Evolutionary conservation across 202 grass and related monocot species (phyloP).

Genomic region (Dendrocalamus latiflorus): DNA sequence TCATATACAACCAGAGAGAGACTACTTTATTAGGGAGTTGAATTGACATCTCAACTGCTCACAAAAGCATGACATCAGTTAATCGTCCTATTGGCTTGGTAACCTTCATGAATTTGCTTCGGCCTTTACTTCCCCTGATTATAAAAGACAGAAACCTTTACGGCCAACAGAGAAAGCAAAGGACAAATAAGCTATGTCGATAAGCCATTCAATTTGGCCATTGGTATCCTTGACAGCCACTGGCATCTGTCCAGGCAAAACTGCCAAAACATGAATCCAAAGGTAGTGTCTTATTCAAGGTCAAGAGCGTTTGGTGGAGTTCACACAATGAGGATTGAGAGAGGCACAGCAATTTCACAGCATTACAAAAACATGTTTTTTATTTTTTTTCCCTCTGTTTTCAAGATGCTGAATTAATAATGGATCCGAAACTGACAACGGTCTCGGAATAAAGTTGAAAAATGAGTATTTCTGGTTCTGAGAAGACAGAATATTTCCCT

Average conservation of each 20-base stretch:
- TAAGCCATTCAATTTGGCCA: background rate
- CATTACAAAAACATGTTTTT: background rate
- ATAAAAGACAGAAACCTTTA: background rate
- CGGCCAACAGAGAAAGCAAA: background rate
- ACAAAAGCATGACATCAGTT: background rate
- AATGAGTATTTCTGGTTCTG: background rate
- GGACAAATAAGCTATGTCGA: background rate
- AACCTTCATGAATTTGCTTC: background rate
- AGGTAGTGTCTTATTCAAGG: background rate
- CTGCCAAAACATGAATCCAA: background rate
- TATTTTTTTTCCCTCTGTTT: background rate
- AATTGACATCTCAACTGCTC: conserved; percentile 1
- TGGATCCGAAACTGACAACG: background rate
- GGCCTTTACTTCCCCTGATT: background rate
- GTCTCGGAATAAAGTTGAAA: background rate
- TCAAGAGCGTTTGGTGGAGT: background rate
- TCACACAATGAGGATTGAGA: background rate
- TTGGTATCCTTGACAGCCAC: background rate
- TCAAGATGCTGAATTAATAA: background rate
- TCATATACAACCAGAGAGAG: background rate
- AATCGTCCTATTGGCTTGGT: background rate
- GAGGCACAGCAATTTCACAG: background rate
- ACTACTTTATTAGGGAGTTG: background rate
- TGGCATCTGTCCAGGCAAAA: background rate
- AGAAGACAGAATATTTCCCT: background rate